Evolutionary conservation across 305 asterid genomes (phyloP), one percentile per base, ranked within the genome.

Genomic region (Fraxinus paxiana): DNA sequence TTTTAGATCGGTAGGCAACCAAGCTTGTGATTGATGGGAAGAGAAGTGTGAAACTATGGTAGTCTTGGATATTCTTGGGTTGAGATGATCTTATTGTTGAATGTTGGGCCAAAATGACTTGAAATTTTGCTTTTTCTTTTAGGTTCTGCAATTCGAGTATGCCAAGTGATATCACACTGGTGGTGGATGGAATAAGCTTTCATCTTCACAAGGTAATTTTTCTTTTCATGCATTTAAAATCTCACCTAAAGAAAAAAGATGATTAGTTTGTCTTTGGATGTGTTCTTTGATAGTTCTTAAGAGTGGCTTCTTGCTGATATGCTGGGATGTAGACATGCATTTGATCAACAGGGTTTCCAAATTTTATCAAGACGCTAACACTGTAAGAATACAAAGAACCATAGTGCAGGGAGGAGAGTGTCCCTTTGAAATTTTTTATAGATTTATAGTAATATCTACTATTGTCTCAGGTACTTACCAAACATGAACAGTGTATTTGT

Each of bases 181-280:
- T 90, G 73, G 94, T 96, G 61, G 91, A 88, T 15, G 91, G 89
- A 43, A 86, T 89, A 61, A 90, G 83, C 65, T 93, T 96, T 89
- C 97, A 90, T 91, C 96, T 96, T 86, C 98, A 96, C 87, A 96
- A 94, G 98, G 98, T 96, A 89, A 5, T 78, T 80, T 73, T 73
- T 75, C 38, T 77, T 82, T 33, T 80, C 65, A 35, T 77, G 6
- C 61, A 3, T 35, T 37, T 79, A 63, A 76, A 65, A 48, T 28
- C 20, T 34, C 38, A 34, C 38, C 20, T 70, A 12, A 26, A 38
- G 61, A n/a, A 34, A n/a, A 24, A 51, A 77, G 31, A 33, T n/a
- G 38, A 56, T 17, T 74, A 74, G 20, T 67, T 28, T 4, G 65
- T 51, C 15, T 30, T 35, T 82, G 71, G 30, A 28, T 37, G 22